These are phyloP conservation scores for Parathielavia hyrcaniae DNA, from an alignment of 495 filamentous ascomycete species.

Conservation along the genomic window DNA sequence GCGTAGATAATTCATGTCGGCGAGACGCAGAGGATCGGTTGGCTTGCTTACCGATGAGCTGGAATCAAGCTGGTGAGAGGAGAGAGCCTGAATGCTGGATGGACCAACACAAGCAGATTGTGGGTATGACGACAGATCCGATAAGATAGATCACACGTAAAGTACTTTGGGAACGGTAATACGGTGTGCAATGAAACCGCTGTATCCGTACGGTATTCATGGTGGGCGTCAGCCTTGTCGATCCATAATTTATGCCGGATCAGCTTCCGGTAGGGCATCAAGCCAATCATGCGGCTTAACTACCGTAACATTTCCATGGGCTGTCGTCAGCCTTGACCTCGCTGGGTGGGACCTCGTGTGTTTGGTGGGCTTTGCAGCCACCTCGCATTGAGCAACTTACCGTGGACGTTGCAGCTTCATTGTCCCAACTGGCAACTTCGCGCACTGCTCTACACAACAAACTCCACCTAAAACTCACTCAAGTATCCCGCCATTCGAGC, in stretches of 20 bases:
- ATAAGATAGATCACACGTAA: no score
- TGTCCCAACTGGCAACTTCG: neutral
- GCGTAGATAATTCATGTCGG: conserved; percentile 2
- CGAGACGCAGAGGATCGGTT: neutral
- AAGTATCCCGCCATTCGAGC: neutral
- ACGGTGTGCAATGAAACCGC: no score
- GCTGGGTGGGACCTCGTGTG: neutral
- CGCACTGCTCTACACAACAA: neutral
- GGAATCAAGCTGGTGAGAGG: neutral
- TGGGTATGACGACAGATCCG: neutral
- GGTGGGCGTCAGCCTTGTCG: conserved; percentile 16
- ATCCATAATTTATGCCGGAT: conserved; percentile 2
- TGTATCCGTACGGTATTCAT: no score
- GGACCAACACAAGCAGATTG: conserved; percentile 9
- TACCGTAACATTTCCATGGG: no score
- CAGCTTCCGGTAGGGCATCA: conserved; percentile 2
- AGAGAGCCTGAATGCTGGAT: neutral
- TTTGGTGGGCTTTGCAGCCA: conserved; percentile 2
- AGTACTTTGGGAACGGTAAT: no score
- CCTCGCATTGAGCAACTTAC: conserved; percentile 8
- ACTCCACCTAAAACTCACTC: neutral
- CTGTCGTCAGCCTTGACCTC: neutral
- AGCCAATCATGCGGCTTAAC: conserved; percentile 14
- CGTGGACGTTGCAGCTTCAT: neutral
- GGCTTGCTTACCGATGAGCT: neutral